Conservation (phyloP, 208 protist species). For the Acanthamoeba comandoni region DNA sequence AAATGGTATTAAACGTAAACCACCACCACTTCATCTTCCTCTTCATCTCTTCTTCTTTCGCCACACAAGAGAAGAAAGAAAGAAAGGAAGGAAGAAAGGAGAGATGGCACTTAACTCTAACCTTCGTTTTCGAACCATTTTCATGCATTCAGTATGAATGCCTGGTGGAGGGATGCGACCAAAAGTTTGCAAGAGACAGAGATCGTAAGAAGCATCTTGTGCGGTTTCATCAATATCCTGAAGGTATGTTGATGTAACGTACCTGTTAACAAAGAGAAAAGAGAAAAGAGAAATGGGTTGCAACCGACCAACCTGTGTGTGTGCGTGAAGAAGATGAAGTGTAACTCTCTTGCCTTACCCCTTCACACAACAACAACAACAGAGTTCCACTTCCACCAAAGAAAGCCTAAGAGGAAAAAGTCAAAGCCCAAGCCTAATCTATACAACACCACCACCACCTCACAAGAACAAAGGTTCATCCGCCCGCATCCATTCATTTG, state of each 20-base stretch:
- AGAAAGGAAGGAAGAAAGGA: no score
- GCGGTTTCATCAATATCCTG: constrained; percentile 15
- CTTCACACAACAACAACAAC: no score
- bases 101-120: no score
- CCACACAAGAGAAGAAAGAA: no score
- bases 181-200: constrained; percentile 27
- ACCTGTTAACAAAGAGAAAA: no score
- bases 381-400: constrained; percentile 3
- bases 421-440: neutral
- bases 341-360: no score
- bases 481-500: neutral
- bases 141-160: no score
- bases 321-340: no score
- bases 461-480: neutral
- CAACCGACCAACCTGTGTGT: no score
- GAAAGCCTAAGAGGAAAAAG: constrained; percentile 7
- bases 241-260: constrained; percentile 9
- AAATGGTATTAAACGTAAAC: no score
- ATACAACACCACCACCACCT: neutral
- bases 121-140: no score
- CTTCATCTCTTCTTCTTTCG: neutral
- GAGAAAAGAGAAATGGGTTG: no score
- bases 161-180: constrained; percentile 1
- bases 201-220: constrained; percentile 48
- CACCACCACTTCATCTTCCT: neutral